phyloP scores from a whole-genome alignment of 2,329 filamentous ascomycete species.

The Penicillium sp. region DNA sequence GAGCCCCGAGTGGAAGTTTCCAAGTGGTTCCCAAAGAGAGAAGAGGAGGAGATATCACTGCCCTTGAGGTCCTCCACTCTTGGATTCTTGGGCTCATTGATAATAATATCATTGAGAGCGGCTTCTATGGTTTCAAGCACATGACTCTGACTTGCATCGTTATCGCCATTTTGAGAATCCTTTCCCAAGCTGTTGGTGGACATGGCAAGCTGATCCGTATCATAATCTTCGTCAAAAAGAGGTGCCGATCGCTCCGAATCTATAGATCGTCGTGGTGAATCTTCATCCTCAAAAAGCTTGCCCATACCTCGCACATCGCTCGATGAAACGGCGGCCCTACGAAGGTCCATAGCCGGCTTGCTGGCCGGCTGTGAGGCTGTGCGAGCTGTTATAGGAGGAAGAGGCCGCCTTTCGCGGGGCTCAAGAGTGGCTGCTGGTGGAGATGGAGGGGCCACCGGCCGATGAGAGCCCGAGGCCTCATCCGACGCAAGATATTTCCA shows the following conservation, averaged over 20 bases:
- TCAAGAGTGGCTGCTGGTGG: conserved; percentile 23
- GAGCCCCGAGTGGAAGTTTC: conserved; percentile 62
- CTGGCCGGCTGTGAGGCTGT: conserved; percentile 49
- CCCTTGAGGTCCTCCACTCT: conserved; percentile 38
- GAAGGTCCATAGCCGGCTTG: conserved; percentile 52
- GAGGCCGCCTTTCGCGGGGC: conserved; percentile 37
- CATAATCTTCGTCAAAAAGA: conserved; percentile 79
- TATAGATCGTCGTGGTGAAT: conserved; percentile 64
- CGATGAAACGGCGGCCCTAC: conserved; percentile 61
- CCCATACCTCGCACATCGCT: conserved; percentile 56
- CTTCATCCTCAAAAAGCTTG: conserved; percentile 46
- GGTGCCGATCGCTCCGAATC: conserved; percentile 62
- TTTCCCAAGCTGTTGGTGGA: conserved; percentile 80
- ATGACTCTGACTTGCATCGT: conserved; percentile 63
- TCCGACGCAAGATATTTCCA: conserved; percentile 95
- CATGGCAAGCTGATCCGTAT: conserved; percentile 68
- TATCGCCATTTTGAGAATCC: conserved; percentile 58
- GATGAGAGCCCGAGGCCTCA: conserved; percentile 51
- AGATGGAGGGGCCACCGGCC: conserved; percentile 18
- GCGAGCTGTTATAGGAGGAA: conserved; percentile 47
- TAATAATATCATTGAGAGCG: conserved; percentile 89
- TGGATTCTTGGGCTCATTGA: conserved; percentile 61
- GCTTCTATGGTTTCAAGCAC: conserved; percentile 92
- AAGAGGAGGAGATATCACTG: conserved; percentile 32
- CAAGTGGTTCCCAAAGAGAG: conserved; percentile 52